Evolutionary conservation across 108 stramenopile species (phyloP).

Genomic region (Discostella stelligeroides): DNA sequence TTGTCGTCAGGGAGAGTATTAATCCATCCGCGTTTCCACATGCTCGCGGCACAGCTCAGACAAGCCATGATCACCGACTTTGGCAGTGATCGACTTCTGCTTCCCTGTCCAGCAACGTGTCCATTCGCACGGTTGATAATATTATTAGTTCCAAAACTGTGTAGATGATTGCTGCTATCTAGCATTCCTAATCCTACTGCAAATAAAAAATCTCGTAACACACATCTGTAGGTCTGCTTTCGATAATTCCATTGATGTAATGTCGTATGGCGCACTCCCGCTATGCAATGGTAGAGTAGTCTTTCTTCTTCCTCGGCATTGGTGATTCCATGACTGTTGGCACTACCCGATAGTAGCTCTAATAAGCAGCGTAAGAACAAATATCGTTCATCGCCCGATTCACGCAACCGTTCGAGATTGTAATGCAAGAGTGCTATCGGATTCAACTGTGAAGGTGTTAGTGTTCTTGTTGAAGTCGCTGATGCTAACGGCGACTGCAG

Average conservation of each 20-base stretch:
- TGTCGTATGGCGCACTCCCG: conserved; percentile 72
- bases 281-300: conserved; percentile 79
- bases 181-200: conserved; percentile 45
- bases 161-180: too few relatives aligned
- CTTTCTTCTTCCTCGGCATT: conserved; percentile 56
- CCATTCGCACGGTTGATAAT: not conserved
- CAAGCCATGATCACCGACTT: conserved; percentile 65
- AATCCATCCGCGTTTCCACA: conserved; percentile 82
- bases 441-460: conserved; percentile 21
- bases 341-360: conserved; percentile 42
- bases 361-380: conserved; percentile 72
- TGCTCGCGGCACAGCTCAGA: conserved; percentile 61
- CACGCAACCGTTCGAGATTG: conserved; percentile 68
- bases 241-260: conserved; percentile 61
- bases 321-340: not conserved
- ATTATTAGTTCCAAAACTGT: too few relatives aligned
- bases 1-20: not conserved
- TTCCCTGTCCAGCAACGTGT: not conserved
- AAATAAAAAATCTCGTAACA: conserved; percentile 66
- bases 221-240: conserved; percentile 35
- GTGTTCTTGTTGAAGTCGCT: conserved; percentile 33
- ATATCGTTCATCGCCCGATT: conserved; percentile 68
- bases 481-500: too few relatives aligned
- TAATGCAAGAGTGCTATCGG: conserved; percentile 60
- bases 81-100: conserved; percentile 8